Percentiles rank a stretch among this genome's conserved stretches.
Conservation (phyloP, 345 rosid species). For the Euphorbia peplus region DNA sequence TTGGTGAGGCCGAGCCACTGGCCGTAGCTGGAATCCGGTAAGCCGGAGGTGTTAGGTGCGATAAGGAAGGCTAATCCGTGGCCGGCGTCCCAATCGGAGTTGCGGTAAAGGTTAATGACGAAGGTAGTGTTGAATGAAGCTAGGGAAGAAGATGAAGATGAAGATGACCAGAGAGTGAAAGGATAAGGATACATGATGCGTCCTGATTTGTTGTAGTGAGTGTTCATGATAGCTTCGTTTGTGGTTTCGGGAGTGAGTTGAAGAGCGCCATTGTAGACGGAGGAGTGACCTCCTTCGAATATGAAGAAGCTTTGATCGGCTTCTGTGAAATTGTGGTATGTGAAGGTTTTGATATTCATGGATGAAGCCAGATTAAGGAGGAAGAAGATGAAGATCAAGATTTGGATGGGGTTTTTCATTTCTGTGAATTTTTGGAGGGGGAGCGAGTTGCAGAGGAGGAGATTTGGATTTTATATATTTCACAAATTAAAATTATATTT, state of each 20-base stretch:
- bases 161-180: slow-evolving; percentile 33
- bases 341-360: background rate
- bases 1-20: slow-evolving; percentile 42
- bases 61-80: slow-evolving; percentile 38
- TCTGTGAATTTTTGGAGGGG: background rate
- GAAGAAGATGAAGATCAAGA: background rate
- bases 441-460: background rate
- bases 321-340: background rate
- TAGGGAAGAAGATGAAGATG: background rate
- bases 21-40: slow-evolving; percentile 27
- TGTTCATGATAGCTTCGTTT: background rate
- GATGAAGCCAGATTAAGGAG: background rate
- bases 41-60: slow-evolving; percentile 24
- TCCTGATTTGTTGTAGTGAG: slow-evolving; percentile 26
- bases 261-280: slow-evolving; percentile 15
- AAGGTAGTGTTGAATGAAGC: slow-evolving; percentile 39
- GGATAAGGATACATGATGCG: slow-evolving; percentile 28
- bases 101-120: slow-evolving; percentile 26
- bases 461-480: too few species aligned
- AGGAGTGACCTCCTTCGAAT: slow-evolving; percentile 4
- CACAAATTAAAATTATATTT: too few species aligned
- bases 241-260: slow-evolving; percentile 35
- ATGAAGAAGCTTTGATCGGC: background rate
- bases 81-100: slow-evolving; percentile 16
- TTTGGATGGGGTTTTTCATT: background rate